phyloP scores from a whole-genome alignment of 2,329 filamentous ascomycete genomes.

The Calonectria pseudoturangicola region DNA sequence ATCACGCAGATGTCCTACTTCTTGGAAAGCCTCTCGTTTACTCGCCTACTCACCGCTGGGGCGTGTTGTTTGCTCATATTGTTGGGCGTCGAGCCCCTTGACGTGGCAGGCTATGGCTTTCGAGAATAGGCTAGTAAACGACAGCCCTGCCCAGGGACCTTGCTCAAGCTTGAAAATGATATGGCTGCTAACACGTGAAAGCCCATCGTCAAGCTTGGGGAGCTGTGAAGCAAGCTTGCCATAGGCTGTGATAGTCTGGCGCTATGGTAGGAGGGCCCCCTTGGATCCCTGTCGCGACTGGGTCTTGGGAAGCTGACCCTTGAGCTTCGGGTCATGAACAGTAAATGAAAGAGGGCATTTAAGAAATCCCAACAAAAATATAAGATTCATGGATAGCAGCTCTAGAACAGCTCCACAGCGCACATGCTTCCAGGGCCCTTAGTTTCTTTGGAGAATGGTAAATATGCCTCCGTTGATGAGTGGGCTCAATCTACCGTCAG shows the following conservation, averaged over 20 bases:
- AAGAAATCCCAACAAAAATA: constrained; percentile 39
- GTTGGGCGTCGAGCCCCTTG: background rate
- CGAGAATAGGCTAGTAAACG: constrained; percentile 5
- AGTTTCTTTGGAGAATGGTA: background rate
- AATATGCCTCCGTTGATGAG: constrained; percentile 15
- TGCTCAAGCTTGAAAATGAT: background rate
- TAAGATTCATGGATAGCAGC: constrained; percentile 23
- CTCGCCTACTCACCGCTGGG: background rate
- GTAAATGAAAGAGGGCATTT: background rate
- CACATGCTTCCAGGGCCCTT: background rate
- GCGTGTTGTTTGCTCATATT: background rate
- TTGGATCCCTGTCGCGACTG: background rate
- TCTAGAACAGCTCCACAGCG: constrained; percentile 31
- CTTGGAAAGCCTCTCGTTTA: background rate
- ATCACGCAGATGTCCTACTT: background rate
- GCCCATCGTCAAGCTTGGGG: background rate
- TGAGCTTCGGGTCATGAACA: constrained; percentile 4
- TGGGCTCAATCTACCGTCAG: constrained; percentile 1
- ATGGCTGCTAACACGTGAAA: constrained; percentile 8
- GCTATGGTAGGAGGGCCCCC: background rate
- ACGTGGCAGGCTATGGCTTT: background rate
- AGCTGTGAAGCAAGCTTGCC: background rate
- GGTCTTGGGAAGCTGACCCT: background rate
- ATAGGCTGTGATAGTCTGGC: constrained; percentile 15
- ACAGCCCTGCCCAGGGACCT: background rate